phyloP scores from a whole-genome alignment of 2,329 filamentous ascomycete genomes.

The Aureobasidium sp. region DNA sequence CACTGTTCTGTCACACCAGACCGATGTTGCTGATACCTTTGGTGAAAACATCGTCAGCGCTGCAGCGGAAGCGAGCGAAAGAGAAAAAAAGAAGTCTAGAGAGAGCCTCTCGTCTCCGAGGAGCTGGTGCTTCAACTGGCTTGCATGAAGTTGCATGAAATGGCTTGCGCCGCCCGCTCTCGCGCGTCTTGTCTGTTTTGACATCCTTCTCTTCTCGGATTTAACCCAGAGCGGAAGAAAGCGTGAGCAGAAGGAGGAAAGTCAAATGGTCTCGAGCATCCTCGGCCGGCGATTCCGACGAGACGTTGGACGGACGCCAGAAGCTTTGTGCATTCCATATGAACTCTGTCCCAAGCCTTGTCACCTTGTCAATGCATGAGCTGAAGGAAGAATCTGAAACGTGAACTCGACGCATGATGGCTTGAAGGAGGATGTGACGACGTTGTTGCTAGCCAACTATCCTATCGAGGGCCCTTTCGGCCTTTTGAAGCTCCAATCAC shows the following conservation, averaged over 20 bases:
- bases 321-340: not conserved
- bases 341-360: not conserved
- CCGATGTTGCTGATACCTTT: not conserved
- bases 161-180: constrained; percentile 1
- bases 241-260: not conserved
- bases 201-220: not conserved
- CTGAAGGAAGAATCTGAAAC: not conserved
- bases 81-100: not conserved
- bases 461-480: not conserved
- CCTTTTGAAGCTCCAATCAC: constrained; percentile 18
- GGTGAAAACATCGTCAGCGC: not conserved
- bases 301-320: not conserved
- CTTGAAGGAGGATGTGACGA: not conserved
- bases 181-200: not conserved
- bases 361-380: not conserved
- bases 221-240: not conserved
- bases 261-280: not conserved
- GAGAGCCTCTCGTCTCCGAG: not conserved
- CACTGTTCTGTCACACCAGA: not conserved
- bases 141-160: not conserved
- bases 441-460: not conserved
- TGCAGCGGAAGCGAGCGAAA: not conserved
- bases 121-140: not conserved
- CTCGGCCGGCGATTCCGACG: not conserved
- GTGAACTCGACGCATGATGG: not conserved